Evolutionary conservation across 371 early-diverging fungal species (phyloP).

Genomic region (Gilbertella persicaria): DNA sequence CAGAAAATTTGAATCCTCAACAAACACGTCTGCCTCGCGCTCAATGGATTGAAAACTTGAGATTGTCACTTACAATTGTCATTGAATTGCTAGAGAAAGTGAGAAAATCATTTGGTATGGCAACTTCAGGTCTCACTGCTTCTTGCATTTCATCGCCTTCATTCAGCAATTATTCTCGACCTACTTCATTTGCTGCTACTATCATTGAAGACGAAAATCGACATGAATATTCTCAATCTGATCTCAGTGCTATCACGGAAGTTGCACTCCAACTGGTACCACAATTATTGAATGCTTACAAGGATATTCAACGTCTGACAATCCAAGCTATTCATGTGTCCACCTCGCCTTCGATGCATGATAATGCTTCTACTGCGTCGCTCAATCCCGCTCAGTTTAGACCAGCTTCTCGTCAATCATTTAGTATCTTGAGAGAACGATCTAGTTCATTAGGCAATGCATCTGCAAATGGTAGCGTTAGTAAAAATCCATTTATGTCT

Average conservation of each 20-base stretch:
- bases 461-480: background rate
- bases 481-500: conserved; percentile 1
- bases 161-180: conserved; percentile 35
- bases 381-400: background rate
- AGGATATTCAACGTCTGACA: conserved; percentile 42
- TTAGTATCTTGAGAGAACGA: conserved; percentile 22
- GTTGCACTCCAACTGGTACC: conserved; percentile 40
- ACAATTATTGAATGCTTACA: conserved; percentile 43
- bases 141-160: conserved; percentile 37
- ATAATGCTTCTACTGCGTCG: background rate
- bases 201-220: conserved; percentile 20
- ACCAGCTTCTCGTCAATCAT: conserved; percentile 22
- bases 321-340: conserved; percentile 44
- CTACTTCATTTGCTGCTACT: conserved; percentile 41
- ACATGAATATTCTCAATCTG: conserved; percentile 18
- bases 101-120: conserved; percentile 42
- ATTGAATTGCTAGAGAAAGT: conserved; percentile 58
- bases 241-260: conserved; percentile 29
- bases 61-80: conserved; percentile 55
- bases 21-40: conserved; percentile 37
- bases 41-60: conserved; percentile 59
- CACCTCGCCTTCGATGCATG: background rate
- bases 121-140: conserved; percentile 32
- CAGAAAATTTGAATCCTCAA: conserved; percentile 13
- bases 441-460: conserved; percentile 6